Evolutionary conservation across 208 protist genomes (phyloP), one percentile per base, ranked within the genome.

Genomic region (Trypanosoma platydactyli): DNA sequence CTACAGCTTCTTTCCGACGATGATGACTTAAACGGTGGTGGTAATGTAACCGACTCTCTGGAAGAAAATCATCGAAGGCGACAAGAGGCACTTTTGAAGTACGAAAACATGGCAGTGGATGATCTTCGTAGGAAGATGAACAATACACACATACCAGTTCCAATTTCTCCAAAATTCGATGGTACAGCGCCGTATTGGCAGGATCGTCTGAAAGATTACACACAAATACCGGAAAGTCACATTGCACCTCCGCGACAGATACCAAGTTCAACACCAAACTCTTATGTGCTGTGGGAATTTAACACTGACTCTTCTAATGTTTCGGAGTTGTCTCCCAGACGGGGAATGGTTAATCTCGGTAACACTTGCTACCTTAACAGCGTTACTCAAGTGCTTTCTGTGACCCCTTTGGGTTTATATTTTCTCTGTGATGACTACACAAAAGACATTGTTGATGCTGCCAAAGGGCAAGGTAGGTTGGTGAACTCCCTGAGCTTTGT

Each of bases 361-460:
- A 97, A 97, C 65, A 97, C 91, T 15, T 97, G 94, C 59, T 97
- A 95, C 71, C 86, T 97, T 76, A 97, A 97, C 61, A 92, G 89
- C 52, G 80, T 95, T 9, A 48, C 93, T 53, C 94, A 97, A 65
- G 58, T 90, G 5, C 51, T 97, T 16, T 85, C 79, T 61, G 74
- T 89, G 22, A 97, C 96, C 0, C 79, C 69, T 12, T 57, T 99
- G 18, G 82, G 76, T 11, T 41, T 79, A 40, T 99, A 97, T 49
- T 98, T 99, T 79, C 33, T 97, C 16, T 61, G 50, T 15, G 77
- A 86, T 53, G 68, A 77, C 18, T 98, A 91, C 67, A 55, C 84
- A 3, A 68, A 64, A 6, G 72, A 81, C 29, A 71, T 88, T 18
- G 59, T 24, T 38, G 79, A 67, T 67, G 41, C 65, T 57, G 24